Percentiles rank a stretch among this genome's conserved stretches.
Evolutionary conservation across 1,139 yeast genomes (phyloP).

Genomic region (Diutina ranongensis): DNA sequence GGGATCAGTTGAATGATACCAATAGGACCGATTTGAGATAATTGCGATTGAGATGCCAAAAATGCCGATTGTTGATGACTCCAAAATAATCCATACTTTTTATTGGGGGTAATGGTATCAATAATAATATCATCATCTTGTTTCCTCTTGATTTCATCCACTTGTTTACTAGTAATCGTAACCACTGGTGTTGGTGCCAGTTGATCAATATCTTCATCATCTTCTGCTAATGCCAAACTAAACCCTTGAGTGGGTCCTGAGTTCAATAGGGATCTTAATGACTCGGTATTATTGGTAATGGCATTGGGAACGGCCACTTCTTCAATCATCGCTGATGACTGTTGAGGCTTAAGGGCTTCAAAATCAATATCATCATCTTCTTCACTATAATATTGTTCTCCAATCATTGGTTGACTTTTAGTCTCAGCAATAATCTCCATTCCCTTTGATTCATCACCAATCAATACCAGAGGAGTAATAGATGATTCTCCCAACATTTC

Average conservation of each 20-base stretch:
- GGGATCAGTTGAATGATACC: slow-evolving; percentile 22
- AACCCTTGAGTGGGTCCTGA: slow-evolving; percentile 13
- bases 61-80: slow-evolving; percentile 79
- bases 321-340: background rate
- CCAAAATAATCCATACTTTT: slow-evolving; percentile 55
- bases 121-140: slow-evolving; percentile 15
- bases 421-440: background rate
- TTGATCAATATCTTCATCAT: slow-evolving; percentile 19
- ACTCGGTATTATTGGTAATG: background rate
- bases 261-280: background rate
- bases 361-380: slow-evolving; percentile 23
- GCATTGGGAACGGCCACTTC: background rate
- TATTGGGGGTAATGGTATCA: slow-evolving; percentile 8
- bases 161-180: slow-evolving; percentile 12
- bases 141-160: slow-evolving; percentile 22
- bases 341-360: background rate
- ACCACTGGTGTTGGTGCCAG: slow-evolving; percentile 15
- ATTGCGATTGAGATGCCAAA: slow-evolving; percentile 70
- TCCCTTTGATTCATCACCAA: slow-evolving; percentile 11
- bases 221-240: slow-evolving; percentile 23
- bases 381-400: slow-evolving; percentile 30
- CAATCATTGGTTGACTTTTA: slow-evolving; percentile 14
- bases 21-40: slow-evolving; percentile 41
- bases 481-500: slow-evolving; percentile 23
- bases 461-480: slow-evolving; percentile 10